Evolutionary conservation across 441 rosid species (phyloP).

Genomic region (Erysimum pusillum): DNA sequence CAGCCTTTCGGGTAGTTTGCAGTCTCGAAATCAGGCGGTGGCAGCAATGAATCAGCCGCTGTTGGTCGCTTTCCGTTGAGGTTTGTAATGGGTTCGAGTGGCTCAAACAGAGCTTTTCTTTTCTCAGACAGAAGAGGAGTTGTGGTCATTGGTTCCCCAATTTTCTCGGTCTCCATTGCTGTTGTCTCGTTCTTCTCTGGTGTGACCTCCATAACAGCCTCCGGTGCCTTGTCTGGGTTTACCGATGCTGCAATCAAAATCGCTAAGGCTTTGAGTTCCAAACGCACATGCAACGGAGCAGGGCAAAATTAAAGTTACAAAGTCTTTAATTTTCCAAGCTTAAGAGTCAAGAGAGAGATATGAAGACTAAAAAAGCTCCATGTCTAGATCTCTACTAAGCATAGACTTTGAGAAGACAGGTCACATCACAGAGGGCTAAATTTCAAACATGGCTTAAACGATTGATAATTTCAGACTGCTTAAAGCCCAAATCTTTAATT

Average conservation of each 20-base stretch:
- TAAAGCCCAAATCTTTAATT: slow-evolving; percentile 20
- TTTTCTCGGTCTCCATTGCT: slow-evolving; percentile 39
- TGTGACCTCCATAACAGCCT: slow-evolving; percentile 50
- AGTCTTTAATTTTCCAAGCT: not conserved
- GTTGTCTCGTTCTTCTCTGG: slow-evolving; percentile 61
- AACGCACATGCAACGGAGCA: slow-evolving; percentile 17
- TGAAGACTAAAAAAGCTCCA: not conserved
- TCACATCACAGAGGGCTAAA: slow-evolving; percentile 3
- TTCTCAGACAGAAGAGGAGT: slow-evolving; percentile 66
- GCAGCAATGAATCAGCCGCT: slow-evolving; percentile 77
- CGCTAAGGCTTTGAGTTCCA: not conserved
- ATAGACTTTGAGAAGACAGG: not conserved
- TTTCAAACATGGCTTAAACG: slow-evolving; percentile 4
- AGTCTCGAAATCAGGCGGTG: slow-evolving; percentile 96
- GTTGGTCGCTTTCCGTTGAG: slow-evolving; percentile 57
- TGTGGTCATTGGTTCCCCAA: slow-evolving; percentile 51
- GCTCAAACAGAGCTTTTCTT: slow-evolving; percentile 90
- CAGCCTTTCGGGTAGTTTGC: slow-evolving; percentile 92
- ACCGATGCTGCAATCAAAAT: slow-evolving; percentile 18
- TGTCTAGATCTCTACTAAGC: slow-evolving; percentile 19
- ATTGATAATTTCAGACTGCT: not conserved
- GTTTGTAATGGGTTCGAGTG: slow-evolving; percentile 69
- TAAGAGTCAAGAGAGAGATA: not conserved
- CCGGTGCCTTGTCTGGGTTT: slow-evolving; percentile 51
- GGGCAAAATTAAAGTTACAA: not conserved